Evolutionary conservation across 441 rosid genomes (phyloP).

Genomic region (Lepidium campestre): DNA sequence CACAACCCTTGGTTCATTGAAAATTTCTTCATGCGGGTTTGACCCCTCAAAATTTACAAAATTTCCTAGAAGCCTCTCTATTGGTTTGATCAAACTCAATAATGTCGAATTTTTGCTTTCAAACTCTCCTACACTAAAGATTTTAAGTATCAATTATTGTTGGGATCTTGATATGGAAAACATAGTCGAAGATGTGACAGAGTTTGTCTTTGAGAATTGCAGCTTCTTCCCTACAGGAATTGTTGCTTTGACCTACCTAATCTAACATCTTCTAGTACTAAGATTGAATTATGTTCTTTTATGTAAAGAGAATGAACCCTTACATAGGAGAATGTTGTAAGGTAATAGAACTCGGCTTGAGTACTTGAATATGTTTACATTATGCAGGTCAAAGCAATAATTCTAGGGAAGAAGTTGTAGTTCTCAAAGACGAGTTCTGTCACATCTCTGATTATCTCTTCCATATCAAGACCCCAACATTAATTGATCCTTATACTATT

Average conservation of each 20-base stretch:
- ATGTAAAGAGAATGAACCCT: neutral
- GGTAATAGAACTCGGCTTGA: slow-evolving; percentile 26
- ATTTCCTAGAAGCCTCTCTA: neutral
- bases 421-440: slow-evolving; percentile 25
- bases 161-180: slow-evolving; percentile 15
- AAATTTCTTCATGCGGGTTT: neutral
- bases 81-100: neutral
- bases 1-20: neutral
- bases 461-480: slow-evolving; percentile 28
- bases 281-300: slow-evolving; percentile 16
- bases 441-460: neutral
- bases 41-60: neutral
- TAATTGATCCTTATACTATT: slow-evolving; percentile 32
- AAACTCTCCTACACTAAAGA: slow-evolving; percentile 31
- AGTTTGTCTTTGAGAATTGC: slow-evolving; percentile 30
- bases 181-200: slow-evolving; percentile 8
- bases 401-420: slow-evolving; percentile 21
- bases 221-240: neutral
- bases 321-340: slow-evolving; percentile 2
- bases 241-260: slow-evolving; percentile 21
- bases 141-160: slow-evolving; percentile 32
- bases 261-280: slow-evolving; percentile 30
- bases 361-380: slow-evolving; percentile 30
- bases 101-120: neutral
- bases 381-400: slow-evolving; percentile 20